Evolutionary conservation across 257 asterid genomes (phyloP), one percentile per base, ranked within the genome.

Genomic region (Solanum pinnatisectum): DNA sequence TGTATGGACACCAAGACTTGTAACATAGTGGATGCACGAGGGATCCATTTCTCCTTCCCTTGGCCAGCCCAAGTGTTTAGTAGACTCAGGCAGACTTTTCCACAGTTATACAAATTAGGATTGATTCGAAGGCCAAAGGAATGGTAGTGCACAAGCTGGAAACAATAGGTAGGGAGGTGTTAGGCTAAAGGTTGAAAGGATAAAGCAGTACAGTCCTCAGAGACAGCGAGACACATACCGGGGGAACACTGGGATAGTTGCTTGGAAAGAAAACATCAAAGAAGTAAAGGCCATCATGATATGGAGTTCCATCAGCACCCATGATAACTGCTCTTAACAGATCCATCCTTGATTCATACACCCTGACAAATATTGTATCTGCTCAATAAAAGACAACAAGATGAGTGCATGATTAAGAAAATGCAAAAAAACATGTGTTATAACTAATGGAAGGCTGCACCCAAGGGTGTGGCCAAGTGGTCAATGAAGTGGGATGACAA

Each of bases 281-380:
- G 98, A 97, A 95, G 90, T 93, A 97, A 89, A 97, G 98, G 37
- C 99, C 99, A 72, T 95, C 99, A 73, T 96, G 98, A 89, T 96
- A 97, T 20, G 99, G 99, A 39, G 99, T 97, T 89, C 99, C 99
- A 88, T 95, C 98, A 22, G 99, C 98, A 79, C 99, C 99, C 79
- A 95, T 88, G 83, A 97, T 94, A 87, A 93, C 98, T 63, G 99
- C 99, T 92, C 98, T 91, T 94, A 97, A 91, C 84, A 97, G 95
- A 91, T 97, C 98, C 98, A 97, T 96, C 89, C 98, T 93, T 32
- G 96, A 84, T 90, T 97, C 99, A 32, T 94, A 96, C 65, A 92
- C 99, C 93, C 99, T 90, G 82, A 95, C 99, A 87, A 92, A 93
- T 90, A 96, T 94, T 78, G 92, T 91, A 89, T 93, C 99, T 97